Evolutionary conservation across 2,329 filamentous ascomycete genomes (phyloP), one percentile per base, ranked within the genome.

Genomic region (Arthrinium phaeospermum): DNA sequence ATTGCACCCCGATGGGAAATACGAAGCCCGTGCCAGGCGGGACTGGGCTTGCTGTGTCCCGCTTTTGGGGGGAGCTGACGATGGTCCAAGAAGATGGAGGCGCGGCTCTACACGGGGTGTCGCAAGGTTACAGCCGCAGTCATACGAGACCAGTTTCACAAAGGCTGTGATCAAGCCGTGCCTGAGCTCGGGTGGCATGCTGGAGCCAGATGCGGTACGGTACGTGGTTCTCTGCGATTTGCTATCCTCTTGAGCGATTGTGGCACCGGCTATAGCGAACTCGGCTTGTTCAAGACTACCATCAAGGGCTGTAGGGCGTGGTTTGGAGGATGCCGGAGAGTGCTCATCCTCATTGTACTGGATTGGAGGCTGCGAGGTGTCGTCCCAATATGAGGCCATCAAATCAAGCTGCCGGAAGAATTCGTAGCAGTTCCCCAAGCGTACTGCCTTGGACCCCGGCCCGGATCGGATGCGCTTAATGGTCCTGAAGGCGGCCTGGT

Each of bases 341-440:
- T 27, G 41, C n/a, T 72, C 71, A 57, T 73, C 68, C n/a, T 70
- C 74, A 37, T 72, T 69, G 5, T 72, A 71, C 1, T 71, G 69
- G 44, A 73, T 71, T 3, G 77, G 77, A 19, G 76, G 78, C 46
- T 80, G 68, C 6, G 88, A 89, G 0, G 89, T 88, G 76, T 92
- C 90, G 45, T 91, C 88, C 90, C 90, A 92, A 76, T 86, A 92
- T 0, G 83, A 77, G 2, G 89, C 88, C 77, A 91, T 86, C 37
- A 85, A 79, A 76, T 92, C 90, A 27, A 92, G 83, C 75, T 89
- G 88, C 70, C 89, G 88, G 81, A 88, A 92, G 80, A 92, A 92
- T 79, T 92, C 90, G 76, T 91, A 92, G 6, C 88, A 86, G 75
- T 91, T 91, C 19, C 90, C 90, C 10, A 92, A 81, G 8, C 90